Evolutionary conservation across 768 basidiomycete genomes (phyloP).

Genomic region (Trametes villosa): DNA sequence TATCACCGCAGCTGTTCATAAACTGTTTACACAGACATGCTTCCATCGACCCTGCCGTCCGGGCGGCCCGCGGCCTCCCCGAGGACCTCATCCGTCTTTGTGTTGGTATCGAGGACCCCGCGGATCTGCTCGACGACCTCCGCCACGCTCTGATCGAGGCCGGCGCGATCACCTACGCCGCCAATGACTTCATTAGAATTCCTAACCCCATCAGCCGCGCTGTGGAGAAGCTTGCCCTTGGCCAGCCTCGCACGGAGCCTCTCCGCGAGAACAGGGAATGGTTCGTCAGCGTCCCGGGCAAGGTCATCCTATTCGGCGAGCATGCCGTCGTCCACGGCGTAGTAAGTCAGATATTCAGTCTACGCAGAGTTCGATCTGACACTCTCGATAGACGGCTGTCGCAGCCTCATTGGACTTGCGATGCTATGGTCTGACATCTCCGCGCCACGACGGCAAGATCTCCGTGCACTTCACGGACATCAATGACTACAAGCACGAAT

Average conservation of each 20-base stretch:
- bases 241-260: slow-evolving; percentile 27
- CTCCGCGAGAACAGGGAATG: slow-evolving; percentile 56
- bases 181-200: slow-evolving; percentile 53
- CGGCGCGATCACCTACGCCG: slow-evolving; percentile 72
- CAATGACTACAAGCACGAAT: slow-evolving; percentile 75
- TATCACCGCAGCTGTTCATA: neutral
- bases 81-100: slow-evolving; percentile 98
- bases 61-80: slow-evolving; percentile 94
- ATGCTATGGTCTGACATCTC: slow-evolving; percentile 85
- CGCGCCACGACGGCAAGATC: slow-evolving; percentile 72
- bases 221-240: slow-evolving; percentile 66
- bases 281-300: slow-evolving; percentile 95
- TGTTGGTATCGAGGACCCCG: slow-evolving; percentile 95
- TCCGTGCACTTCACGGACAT: slow-evolving; percentile 83
- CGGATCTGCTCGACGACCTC: slow-evolving; percentile 93
- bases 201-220: slow-evolving; percentile 55
- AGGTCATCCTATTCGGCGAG: slow-evolving; percentile 97
- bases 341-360: slow-evolving; percentile 52
- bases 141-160: slow-evolving; percentile 91
- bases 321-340: slow-evolving; percentile 98
- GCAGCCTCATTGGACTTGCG: slow-evolving; percentile 95
- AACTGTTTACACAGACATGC: slow-evolving; percentile 70
- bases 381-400: slow-evolving; percentile 73
- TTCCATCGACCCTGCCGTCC: slow-evolving; percentile 93
- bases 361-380: neutral